Evolutionary conservation across 2,329 filamentous ascomycete genomes (phyloP).

Genomic region (Colletotrichum liaoningense): DNA sequence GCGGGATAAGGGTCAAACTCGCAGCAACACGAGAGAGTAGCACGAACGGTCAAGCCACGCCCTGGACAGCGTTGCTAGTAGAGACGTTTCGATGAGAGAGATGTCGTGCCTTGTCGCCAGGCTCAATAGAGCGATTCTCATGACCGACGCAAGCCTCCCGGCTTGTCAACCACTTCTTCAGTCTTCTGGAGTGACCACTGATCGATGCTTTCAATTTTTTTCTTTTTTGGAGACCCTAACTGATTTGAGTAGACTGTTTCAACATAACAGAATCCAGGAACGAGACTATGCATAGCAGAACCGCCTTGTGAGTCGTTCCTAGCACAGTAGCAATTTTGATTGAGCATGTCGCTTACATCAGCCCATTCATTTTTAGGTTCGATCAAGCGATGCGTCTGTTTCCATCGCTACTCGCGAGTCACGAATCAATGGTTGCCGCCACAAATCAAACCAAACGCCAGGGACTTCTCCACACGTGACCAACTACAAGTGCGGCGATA

Average conservation of each 20-base stretch:
- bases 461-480: neutral
- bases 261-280: neutral
- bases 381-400: neutral
- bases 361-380: neutral
- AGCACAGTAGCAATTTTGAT: neutral
- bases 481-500: neutral
- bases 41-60: conserved; percentile 19
- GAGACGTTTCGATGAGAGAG: conserved; percentile 21
- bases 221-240: neutral
- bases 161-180: conserved; percentile 12
- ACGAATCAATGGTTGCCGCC: neutral
- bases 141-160: conserved; percentile 4
- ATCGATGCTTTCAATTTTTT: neutral
- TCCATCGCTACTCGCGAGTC: neutral
- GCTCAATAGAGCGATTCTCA: conserved; percentile 36
- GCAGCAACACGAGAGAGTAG: conserved; percentile 36
- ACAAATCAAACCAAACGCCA: neutral
- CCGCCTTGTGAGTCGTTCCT: neutral
- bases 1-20: conserved; percentile 15
- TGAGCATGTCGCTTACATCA: neutral
- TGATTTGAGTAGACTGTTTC: neutral
- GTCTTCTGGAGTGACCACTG: conserved; percentile 8
- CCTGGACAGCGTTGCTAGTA: conserved; percentile 28
- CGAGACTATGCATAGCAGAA: neutral
- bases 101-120: conserved; percentile 32